Percentiles rank a stretch among this genome's conserved stretches.
phyloP scores from a whole-genome alignment of 345 rosid genomes.

The Hibiscus trionum region DNA sequence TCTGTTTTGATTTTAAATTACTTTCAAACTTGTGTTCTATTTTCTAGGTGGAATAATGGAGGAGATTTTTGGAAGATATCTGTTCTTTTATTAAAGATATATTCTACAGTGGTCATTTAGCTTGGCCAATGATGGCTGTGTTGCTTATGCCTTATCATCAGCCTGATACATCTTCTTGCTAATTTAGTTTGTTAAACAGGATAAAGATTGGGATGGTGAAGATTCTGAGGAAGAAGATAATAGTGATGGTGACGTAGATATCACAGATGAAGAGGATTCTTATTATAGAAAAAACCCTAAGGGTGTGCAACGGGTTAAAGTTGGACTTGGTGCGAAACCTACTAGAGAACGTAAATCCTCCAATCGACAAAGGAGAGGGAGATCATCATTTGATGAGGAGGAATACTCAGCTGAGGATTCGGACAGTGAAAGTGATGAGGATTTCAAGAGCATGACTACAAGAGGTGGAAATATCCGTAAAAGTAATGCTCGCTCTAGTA shows the following conservation, averaged over 20 bases:
- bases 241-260: conserved; percentile 56
- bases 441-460: conserved; percentile 48
- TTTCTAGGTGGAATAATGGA: background rate
- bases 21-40: background rate
- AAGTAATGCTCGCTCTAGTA: conserved; percentile 43
- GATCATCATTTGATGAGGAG: conserved; percentile 60
- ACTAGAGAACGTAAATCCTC: conserved; percentile 42
- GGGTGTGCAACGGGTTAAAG: conserved; percentile 51
- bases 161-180: background rate
- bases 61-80: background rate
- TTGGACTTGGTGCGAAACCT: conserved; percentile 42
- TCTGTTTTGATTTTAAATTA: background rate
- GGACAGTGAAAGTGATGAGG: conserved; percentile 51
- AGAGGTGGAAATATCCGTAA: conserved; percentile 55
- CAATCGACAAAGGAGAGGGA: conserved; percentile 52
- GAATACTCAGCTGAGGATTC: conserved; percentile 62
- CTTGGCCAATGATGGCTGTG: background rate
- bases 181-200: conserved; percentile 28
- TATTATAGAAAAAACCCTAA: conserved; percentile 51
- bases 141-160: background rate
- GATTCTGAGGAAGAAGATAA: conserved; percentile 64
- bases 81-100: background rate
- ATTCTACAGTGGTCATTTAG: background rate
- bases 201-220: conserved; percentile 66
- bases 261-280: conserved; percentile 67